Evolutionary conservation across 2,329 filamentous ascomycete species (phyloP).

Genomic region (Neurospora sp.): DNA sequence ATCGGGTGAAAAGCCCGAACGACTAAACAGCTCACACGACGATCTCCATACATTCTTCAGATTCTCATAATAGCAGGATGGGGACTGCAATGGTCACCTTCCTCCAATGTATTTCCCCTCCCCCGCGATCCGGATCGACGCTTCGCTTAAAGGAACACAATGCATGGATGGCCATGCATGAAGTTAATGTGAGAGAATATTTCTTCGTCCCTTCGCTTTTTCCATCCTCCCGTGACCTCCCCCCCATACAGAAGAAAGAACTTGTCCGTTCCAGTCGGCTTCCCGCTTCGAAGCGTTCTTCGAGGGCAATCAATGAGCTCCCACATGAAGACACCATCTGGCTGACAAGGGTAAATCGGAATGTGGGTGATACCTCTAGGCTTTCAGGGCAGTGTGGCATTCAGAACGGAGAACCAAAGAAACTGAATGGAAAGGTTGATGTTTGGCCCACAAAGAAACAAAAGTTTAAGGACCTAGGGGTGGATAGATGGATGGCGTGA

Average conservation of each 20-base stretch:
- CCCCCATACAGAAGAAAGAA: background rate
- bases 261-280: background rate
- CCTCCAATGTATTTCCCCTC: background rate
- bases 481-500: background rate
- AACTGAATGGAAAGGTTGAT: too few relatives aligned
- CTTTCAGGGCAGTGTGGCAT: background rate
- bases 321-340: background rate
- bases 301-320: too few relatives aligned
- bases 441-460: background rate
- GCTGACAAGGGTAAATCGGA: background rate
- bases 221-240: background rate
- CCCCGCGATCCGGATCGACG: background rate
- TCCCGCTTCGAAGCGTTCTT: too few relatives aligned
- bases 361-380: background rate
- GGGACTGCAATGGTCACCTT: background rate
- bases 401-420: background rate
- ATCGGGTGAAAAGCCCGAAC: background rate
- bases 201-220: background rate
- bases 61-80: background rate
- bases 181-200: background rate
- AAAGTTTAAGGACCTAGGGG: background rate
- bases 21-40: background rate
- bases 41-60: background rate
- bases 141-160: background rate
- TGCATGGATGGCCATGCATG: background rate